Conservation (phyloP, 768 basidiomycete species). For the Clitopilus passeckerianus region DNA sequence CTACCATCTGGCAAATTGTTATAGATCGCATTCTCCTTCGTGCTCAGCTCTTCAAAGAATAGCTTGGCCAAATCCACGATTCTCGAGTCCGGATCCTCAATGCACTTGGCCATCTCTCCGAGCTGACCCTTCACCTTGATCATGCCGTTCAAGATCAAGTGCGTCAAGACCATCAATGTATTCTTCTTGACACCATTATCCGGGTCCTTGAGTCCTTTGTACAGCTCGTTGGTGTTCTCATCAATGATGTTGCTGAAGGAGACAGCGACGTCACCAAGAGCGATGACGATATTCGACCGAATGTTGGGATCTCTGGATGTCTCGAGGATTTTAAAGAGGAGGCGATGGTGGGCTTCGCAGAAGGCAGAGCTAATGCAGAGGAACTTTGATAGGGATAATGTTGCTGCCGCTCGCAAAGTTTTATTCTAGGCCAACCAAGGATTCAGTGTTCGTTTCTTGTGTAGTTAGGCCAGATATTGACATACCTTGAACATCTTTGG, state of each 20-base stretch:
- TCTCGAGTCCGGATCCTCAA: constrained; percentile 84
- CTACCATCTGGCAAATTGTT: constrained; percentile 95
- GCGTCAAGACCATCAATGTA: constrained; percentile 96
- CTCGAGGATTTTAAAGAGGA: constrained; percentile 93
- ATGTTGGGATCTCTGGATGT: constrained; percentile 87
- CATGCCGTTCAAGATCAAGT: constrained; percentile 97
- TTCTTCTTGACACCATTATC: constrained; percentile 96
- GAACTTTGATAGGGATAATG: constrained; percentile 90
- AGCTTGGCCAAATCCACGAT: constrained; percentile 94
- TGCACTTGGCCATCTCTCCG: constrained; percentile 99
- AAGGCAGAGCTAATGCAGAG: constrained; percentile 93
- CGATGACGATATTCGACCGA: constrained; percentile 95
- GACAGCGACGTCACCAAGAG: constrained; percentile 94
- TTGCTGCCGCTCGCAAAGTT: constrained; percentile 81
- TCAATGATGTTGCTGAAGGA: constrained; percentile 98
- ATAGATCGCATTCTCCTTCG: constrained; percentile 98
- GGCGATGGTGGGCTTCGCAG: constrained; percentile 83
- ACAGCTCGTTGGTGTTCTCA: constrained; percentile 94
- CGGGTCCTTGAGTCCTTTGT: constrained; percentile 86
- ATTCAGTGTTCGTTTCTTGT: no score
- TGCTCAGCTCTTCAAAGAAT: constrained; percentile 94
- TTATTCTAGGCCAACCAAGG: constrained; percentile 61
- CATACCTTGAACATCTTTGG: constrained; percentile 82
- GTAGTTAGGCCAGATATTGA: no score
- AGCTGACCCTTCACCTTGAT: constrained; percentile 99